Percentiles rank a stretch among this genome's conserved stretches.
These are phyloP conservation scores for Yamagishiella unicocca DNA, from an alignment of 139 green algal species.

Conservation along the genomic window DNA sequence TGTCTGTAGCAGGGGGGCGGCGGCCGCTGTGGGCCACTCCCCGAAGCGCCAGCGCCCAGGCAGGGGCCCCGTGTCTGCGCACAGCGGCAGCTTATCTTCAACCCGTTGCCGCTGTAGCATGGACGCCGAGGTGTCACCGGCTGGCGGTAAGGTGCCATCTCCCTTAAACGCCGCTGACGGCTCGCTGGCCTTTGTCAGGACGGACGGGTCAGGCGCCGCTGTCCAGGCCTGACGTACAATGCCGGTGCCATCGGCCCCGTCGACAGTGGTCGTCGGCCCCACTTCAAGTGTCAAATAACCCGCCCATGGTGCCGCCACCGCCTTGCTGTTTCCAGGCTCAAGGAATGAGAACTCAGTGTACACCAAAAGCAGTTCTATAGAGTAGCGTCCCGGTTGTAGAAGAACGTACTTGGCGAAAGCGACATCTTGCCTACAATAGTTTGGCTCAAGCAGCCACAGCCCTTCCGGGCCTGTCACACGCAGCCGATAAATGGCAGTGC, in stretches of 20 bases:
- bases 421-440: slow-evolving; percentile 24
- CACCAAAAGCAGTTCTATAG: slow-evolving; percentile 26
- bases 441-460: background rate
- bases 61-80: background rate
- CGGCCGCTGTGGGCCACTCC: background rate
- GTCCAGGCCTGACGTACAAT: background rate
- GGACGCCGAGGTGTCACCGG: too few relatives aligned
- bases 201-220: background rate
- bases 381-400: background rate
- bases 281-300: slow-evolving; percentile 28
- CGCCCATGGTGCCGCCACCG: background rate
- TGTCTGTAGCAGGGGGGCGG: slow-evolving; percentile 8
- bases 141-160: too few relatives aligned
- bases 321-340: slow-evolving; percentile 7
- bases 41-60: slow-evolving; percentile 20
- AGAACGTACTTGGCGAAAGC: slow-evolving; percentile 16
- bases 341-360: slow-evolving; percentile 20
- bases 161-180: too few relatives aligned
- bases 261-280: background rate
- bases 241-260: background rate
- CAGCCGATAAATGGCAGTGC: slow-evolving; percentile 30
- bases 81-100: background rate
- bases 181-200: too few relatives aligned
- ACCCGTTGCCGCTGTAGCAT: background rate
- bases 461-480: background rate